phyloP scores from a whole-genome alignment of 257 asterid species.

The Phtheirospermum japonicum region DNA sequence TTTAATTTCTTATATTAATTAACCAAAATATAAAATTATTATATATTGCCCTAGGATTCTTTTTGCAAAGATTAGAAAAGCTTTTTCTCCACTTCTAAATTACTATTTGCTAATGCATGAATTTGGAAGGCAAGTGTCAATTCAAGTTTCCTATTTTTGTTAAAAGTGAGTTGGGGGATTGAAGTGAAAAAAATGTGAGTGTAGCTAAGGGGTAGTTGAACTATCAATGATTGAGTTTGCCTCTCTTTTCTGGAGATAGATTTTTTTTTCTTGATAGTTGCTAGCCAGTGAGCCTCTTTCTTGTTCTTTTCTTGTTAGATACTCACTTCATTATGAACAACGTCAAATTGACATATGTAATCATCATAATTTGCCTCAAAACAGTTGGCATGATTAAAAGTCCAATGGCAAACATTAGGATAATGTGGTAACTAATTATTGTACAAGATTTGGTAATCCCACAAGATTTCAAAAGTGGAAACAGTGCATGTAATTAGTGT shows the following conservation, averaged over 20 bases:
- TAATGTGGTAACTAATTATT: no score
- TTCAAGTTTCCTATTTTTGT: background rate
- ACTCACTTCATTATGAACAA: background rate
- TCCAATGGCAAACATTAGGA: background rate
- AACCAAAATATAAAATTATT: no score
- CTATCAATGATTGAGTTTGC: background rate
- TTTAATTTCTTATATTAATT: no score
- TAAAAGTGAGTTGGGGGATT: background rate
- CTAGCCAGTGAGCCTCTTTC: no score
- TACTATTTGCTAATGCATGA: background rate
- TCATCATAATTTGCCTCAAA: background rate
- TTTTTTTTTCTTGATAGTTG: no score
- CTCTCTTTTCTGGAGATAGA: background rate
- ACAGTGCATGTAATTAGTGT: background rate
- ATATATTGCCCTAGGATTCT: no score
- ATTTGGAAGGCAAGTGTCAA: background rate
- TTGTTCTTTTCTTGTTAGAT: background rate
- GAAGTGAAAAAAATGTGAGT: background rate
- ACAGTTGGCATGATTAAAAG: constrained; percentile 11
- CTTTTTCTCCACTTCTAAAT: background rate
- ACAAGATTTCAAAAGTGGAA: background rate
- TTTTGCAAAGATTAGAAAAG: no score
- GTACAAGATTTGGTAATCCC: background rate
- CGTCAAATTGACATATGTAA: constrained; percentile 9
- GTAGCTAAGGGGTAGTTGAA: background rate